Conservation (phyloP, 1,284 basidiomycete genomes). For the Trametes hirsuta region DNA sequence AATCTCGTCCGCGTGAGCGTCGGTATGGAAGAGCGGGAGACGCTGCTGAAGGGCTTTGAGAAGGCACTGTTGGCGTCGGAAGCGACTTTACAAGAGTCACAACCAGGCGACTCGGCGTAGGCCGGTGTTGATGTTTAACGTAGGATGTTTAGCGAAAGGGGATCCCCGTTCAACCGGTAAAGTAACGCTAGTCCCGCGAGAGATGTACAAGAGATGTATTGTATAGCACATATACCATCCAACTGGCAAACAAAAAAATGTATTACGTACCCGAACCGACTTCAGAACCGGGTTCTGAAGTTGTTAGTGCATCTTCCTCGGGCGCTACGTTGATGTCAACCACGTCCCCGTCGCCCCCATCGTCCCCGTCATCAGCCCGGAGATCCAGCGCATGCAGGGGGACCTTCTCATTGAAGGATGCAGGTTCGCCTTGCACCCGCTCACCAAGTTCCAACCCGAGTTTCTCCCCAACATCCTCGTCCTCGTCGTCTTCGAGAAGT, state of each 20-base stretch:
- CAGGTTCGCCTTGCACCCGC: conserved; percentile 28
- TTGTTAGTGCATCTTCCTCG: background rate
- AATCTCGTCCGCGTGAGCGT: conserved; percentile 89
- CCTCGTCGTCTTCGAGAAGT: conserved; percentile 44
- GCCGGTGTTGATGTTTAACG: too few relatives aligned
- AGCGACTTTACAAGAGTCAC: conserved; percentile 19
- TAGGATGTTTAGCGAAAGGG: background rate
- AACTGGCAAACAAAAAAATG: conserved; percentile 9
- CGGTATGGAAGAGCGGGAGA: conserved; percentile 81
- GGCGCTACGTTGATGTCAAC: conserved; percentile 24
- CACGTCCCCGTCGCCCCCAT: conserved; percentile 3
- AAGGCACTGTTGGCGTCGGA: conserved; percentile 75
- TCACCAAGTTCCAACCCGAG: conserved; percentile 27
- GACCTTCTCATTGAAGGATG: conserved; percentile 33
- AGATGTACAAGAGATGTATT: conserved; percentile 16
- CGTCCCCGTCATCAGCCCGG: background rate
- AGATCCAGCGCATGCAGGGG: conserved; percentile 11
- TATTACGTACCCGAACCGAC: conserved; percentile 21
- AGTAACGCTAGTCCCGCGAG: background rate
- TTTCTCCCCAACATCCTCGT: conserved; percentile 13
- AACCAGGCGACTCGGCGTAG: background rate
- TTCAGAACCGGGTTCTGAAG: conserved; percentile 12
- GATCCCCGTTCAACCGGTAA: conserved; percentile 19
- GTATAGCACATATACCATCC: conserved; percentile 23
- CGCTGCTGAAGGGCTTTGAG: conserved; percentile 65